Base-by-base conservation (phyloP, 441 rosid genomes). In the Aquilaria agallochum region DNA sequence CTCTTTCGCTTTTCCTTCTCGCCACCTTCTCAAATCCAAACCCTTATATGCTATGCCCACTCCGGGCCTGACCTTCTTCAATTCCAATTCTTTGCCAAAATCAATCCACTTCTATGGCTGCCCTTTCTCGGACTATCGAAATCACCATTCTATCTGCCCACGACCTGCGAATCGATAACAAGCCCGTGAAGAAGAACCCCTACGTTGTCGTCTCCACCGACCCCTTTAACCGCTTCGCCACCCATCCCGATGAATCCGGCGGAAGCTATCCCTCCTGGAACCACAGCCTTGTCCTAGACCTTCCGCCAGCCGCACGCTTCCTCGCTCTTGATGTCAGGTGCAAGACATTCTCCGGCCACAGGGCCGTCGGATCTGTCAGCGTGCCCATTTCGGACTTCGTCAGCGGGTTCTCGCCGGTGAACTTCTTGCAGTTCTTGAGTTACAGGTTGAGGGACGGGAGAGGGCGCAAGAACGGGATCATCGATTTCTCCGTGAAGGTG, bases 211-310 rank as follows among this genome's bases (percentile, higher is more conserved):
- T 77, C 10, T 73, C 27, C 14, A 11, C 67, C 33, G 84, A 72
- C 4, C 42, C 75, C 47, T 31, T 31, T 2, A 70, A 64, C 30
- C 30, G 0, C 5, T 31, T 14, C 40, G 63, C 11, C 0, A 78
- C 88, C 0, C 59, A 42, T 32, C 53, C 67, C 0, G 75, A 85
- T 9, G 62, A 6, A 4, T 57, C 70, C 1, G 78, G 87, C 31
- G 83, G 85, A 44, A 71, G 83, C 62, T 40, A 70, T 15, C 94
- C 90, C 53, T 59, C 72, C 0, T 90, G 92, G 97, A 82, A 83
- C 61, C 71, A 70, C 56, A 79, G 74, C 56, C 58, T 76, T 0
- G 78, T 45, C 20, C 53, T 86, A 45, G 78, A 82, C 15, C 66
- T 85, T 62, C 71, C 79, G 4, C 50, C 62, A 44, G 57, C 74